These are phyloP conservation scores for Phoma sp. DNA, from an alignment of 2,329 filamentous ascomycete genomes.

Conservation along the genomic window DNA sequence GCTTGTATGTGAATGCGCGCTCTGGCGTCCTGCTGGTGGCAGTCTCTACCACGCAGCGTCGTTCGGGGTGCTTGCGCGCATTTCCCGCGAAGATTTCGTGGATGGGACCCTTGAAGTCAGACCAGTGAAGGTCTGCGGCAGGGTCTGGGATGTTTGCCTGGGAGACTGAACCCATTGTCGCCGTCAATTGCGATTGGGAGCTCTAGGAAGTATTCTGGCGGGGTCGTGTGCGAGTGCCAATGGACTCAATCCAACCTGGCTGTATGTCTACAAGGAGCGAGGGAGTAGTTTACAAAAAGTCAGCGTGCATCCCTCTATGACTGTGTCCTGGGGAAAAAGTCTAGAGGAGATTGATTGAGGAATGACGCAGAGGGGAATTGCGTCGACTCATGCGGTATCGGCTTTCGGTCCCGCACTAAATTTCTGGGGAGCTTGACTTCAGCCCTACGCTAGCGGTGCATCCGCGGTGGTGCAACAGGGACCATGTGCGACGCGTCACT, in stretches of 20 bases:
- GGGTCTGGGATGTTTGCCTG: constrained; percentile 65
- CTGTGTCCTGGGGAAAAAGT: constrained; percentile 4
- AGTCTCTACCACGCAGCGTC: constrained; percentile 73
- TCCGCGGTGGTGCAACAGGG: not conserved
- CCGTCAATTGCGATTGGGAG: constrained; percentile 25
- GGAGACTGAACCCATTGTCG: constrained; percentile 38
- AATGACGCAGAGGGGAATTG: constrained; percentile 32
- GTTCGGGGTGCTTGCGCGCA: constrained; percentile 72
- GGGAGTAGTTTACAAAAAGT: not conserved
- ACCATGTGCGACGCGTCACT: constrained; percentile 27
- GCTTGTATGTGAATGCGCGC: constrained; percentile 79
- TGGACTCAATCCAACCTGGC: constrained; percentile 15
- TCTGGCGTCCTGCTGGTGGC: constrained; percentile 60
- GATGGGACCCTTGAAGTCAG: constrained; percentile 70
- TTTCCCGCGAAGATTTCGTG: constrained; percentile 74
- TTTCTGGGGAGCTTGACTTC: constrained; percentile 19
- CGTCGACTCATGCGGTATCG: constrained; percentile 44
- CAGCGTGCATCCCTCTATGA: constrained; percentile 11
- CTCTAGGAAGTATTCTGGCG: constrained; percentile 4
- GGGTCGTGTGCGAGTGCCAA: constrained; percentile 8
- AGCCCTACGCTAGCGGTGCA: constrained; percentile 30
- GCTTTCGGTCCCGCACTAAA: constrained; percentile 30
- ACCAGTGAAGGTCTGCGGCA: constrained; percentile 72
- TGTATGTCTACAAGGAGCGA: not conserved
- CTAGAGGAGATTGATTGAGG: constrained; percentile 10